phyloP scores from a whole-genome alignment of 352 stramenopile genomes.

The Halophytophthora batemanensis region DNA sequence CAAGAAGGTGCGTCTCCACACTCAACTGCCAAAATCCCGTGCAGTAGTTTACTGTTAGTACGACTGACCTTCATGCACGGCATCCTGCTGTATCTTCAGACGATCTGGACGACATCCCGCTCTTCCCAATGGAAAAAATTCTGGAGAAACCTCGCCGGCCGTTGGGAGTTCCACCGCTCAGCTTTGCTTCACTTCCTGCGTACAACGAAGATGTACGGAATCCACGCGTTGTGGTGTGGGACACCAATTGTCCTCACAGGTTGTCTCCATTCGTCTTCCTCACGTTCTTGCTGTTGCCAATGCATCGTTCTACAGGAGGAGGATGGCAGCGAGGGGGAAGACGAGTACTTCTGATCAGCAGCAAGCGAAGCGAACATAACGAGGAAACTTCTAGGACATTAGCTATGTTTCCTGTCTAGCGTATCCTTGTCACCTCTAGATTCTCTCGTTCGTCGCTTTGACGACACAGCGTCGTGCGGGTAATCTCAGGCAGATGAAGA shows the following conservation, averaged over 20 bases:
- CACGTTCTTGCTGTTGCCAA: no score
- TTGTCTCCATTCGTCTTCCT: background rate
- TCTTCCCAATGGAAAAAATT: constrained; percentile 15
- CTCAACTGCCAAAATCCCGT: constrained; percentile 4
- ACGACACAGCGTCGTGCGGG: background rate
- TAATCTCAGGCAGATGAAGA: background rate
- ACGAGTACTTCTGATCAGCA: background rate
- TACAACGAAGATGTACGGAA: constrained; percentile 54
- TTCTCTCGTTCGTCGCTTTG: no score
- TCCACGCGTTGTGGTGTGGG: background rate
- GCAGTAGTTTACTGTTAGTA: background rate
- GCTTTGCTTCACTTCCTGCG: constrained; percentile 41
- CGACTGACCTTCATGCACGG: no score
- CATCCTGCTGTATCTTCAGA: constrained; percentile 15
- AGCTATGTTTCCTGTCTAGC: no score
- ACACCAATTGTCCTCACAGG: background rate
- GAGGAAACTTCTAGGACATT: no score
- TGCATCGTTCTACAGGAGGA: background rate
- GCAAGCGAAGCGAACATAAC: no score
- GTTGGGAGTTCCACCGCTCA: constrained; percentile 38
- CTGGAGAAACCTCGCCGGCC: constrained; percentile 14
- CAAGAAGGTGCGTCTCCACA: constrained; percentile 8
- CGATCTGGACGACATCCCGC: constrained; percentile 28
- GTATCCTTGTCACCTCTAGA: no score
- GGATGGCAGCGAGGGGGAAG: background rate